Base-by-base conservation (phyloP, 169 alveolate genomes). In the Plasmodium coatneyi region DNA sequence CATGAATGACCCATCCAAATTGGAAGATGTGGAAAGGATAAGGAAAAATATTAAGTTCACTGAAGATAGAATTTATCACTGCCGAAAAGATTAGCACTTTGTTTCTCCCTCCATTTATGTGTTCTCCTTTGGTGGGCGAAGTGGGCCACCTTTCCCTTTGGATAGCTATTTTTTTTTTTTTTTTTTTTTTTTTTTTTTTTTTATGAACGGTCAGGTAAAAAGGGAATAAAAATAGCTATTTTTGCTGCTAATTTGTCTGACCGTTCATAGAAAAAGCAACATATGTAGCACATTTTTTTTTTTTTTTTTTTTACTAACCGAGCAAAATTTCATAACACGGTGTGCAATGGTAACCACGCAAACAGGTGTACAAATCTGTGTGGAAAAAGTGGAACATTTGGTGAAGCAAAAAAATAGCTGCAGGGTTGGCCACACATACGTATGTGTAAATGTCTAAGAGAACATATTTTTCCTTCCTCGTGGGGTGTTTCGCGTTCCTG, bases 341-440 rank as follows among this genome's bases (percentile, higher is more conserved):
- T 83, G 83, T 83, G 92, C 92, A 83, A 80, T 5, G 9, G 76
- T 30, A 83, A 30, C 36, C 66, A 74, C 79, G 83, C 86, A 76
- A 76, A 84, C 92, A 84, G 60, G 41, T 84, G 43, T 12, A 36
- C 22, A 71, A 70, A 70, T 71, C 30, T n/a, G 32, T 39, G 43
- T 32, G 83, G 72, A 36, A 39, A 83, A 71, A 22, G 36, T 56
- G 39, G 28, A 32, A 60, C 91, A 25, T 72, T 52, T 41, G 71
- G 39, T 60, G 43, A 32, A 60, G 22, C 28, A 36, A 9, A 82
- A 28, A 54, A 6, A 34, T 41, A 28, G 70, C 19, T n/a, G 28
- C 22, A 36, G 43, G 76, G 36, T 19, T 66, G 36, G 76, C 36
- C 30, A 66, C 39, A 4, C 76, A 9, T 25, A 22, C 76, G 36